Evolutionary conservation across 169 alveolate genomes (phyloP).

Genomic region (Sarcocystis neurona): DNA sequence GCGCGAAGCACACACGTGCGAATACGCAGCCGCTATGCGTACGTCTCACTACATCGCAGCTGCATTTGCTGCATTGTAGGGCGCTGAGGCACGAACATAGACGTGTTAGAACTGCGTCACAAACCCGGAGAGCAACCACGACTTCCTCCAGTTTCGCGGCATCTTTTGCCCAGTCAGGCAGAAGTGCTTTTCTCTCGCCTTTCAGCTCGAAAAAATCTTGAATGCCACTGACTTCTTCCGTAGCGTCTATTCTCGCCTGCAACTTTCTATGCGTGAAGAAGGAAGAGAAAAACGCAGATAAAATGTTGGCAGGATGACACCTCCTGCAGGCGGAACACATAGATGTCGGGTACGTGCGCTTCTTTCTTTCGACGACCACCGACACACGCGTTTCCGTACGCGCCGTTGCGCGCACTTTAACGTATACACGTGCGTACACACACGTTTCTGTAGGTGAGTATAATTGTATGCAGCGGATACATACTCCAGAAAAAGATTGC

Average conservation of each 20-base stretch:
- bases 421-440: not conserved
- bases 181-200: constrained; percentile 17
- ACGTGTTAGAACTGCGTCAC: too few species aligned
- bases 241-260: not conserved
- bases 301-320: not conserved
- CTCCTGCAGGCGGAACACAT: not conserved
- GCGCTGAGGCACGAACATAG: too few species aligned
- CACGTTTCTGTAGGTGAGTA: too few species aligned
- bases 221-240: not conserved
- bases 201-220: constrained; percentile 13
- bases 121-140: not conserved
- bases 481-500: not conserved
- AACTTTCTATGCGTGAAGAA: not conserved
- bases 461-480: too few species aligned
- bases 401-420: not conserved
- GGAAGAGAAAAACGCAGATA: not conserved
- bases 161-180: constrained; percentile 24
- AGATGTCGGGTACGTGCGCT: not conserved
- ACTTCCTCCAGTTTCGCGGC: not conserved
- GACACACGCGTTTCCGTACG: not conserved
- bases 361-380: not conserved
- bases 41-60: too few species aligned
- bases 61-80: too few species aligned
- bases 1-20: too few species aligned
- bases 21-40: too few species aligned